Evolutionary conservation across 352 stramenopile genomes (phyloP).

Genomic region (Halophytophthora polymorphica): DNA sequence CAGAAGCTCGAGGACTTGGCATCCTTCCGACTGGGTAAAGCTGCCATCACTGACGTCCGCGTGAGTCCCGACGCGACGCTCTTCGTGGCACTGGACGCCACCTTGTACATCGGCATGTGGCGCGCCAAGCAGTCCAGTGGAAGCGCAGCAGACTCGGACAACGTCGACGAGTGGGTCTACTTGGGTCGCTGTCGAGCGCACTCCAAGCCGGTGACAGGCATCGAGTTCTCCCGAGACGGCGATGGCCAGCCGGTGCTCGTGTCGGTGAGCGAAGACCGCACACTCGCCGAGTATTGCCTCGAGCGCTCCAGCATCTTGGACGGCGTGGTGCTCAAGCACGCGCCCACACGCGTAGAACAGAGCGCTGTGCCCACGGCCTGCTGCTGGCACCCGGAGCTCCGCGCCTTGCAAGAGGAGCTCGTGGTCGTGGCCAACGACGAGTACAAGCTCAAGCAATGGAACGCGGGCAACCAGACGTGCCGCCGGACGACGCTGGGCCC

Average conservation of each 20-base stretch:
- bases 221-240: constrained; percentile 81
- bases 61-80: constrained; percentile 71
- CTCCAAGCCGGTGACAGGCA: constrained; percentile 77
- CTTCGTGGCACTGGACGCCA: constrained; percentile 77
- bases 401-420: constrained; percentile 81
- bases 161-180: constrained; percentile 72
- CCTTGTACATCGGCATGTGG: constrained; percentile 77
- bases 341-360: constrained; percentile 81
- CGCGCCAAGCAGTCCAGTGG: constrained; percentile 36
- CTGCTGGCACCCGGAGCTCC: constrained; percentile 87
- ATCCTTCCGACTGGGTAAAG: constrained; percentile 64
- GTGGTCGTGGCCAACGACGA: constrained; percentile 89
- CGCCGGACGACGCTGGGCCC: constrained; percentile 88
- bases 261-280: constrained; percentile 84
- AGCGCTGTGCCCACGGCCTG: constrained; percentile 82
- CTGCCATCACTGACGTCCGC: constrained; percentile 71
- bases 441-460: constrained; percentile 94
- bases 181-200: constrained; percentile 78
- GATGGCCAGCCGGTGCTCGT: constrained; percentile 81
- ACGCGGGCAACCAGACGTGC: constrained; percentile 88
- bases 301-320: constrained; percentile 76
- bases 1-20: constrained; percentile 75
- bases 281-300: constrained; percentile 89
- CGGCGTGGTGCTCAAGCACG: constrained; percentile 78
- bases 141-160: constrained; percentile 6